Conservation (phyloP, 1,284 basidiomycete species). For the Puccinia novopanici region DNA sequence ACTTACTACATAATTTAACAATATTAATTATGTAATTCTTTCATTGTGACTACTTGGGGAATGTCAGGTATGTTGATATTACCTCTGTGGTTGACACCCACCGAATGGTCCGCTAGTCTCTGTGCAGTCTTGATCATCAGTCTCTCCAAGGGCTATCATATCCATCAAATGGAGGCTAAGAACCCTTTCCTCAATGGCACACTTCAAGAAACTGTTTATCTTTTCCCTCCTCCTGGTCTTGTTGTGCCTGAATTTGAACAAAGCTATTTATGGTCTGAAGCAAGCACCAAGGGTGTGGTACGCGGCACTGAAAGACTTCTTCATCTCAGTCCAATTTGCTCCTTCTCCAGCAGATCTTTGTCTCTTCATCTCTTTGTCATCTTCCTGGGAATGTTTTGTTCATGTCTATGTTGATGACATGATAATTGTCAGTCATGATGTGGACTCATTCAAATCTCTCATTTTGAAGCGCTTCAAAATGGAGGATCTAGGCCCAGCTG, state of each 20-base stretch:
- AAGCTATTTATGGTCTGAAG: too few species aligned
- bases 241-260: neutral
- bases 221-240: neutral
- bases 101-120: too few species aligned
- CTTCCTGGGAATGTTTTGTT: neutral
- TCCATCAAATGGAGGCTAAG: too few species aligned
- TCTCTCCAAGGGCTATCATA: too few species aligned
- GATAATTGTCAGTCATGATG: slow-evolving; percentile 10
- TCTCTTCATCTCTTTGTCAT: neutral
- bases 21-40: too few species aligned
- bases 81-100: too few species aligned
- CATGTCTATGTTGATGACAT: neutral
- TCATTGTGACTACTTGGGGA: too few species aligned
- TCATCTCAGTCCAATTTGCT: neutral
- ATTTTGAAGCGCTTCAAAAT: neutral
- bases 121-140: too few species aligned
- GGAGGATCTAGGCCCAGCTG: neutral
- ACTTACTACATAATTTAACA: too few species aligned
- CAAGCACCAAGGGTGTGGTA: slow-evolving; percentile 17
- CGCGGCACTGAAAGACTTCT: neutral
- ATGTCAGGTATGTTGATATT: too few species aligned
- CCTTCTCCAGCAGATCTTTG: neutral
- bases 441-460: neutral
- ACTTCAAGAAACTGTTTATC: neutral
- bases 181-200: too few species aligned